phyloP scores from a whole-genome alignment of 257 asterid species.

The Linderniella brevidens region DNA sequence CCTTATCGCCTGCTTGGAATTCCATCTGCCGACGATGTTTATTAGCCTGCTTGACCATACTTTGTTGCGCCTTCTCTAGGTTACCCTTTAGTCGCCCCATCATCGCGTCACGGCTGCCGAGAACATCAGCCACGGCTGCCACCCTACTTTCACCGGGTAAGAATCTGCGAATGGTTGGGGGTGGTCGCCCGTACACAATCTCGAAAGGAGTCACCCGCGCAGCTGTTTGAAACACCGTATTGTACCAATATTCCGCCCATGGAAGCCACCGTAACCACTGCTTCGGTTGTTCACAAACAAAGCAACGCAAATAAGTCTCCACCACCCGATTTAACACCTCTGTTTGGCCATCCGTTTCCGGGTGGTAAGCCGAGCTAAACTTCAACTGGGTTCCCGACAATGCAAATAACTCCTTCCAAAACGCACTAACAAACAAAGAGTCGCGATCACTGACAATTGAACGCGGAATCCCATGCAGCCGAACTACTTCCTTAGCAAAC shows the following conservation, averaged over 20 bases:
- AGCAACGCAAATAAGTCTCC: neutral
- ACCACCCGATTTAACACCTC: neutral
- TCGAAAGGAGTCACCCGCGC: neutral
- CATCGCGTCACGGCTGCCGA: neutral
- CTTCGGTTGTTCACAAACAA: neutral
- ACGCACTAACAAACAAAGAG: neutral
- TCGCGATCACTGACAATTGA: neutral
- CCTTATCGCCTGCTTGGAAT: neutral
- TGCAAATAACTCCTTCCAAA: neutral
- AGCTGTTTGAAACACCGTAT: neutral
- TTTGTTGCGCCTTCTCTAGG: neutral
- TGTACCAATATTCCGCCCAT: constrained; percentile 1
- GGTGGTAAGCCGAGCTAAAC: neutral
- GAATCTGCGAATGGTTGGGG: neutral
- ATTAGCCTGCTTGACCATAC: no score
- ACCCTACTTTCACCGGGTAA: neutral
- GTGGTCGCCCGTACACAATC: neutral
- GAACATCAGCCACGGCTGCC: neutral
- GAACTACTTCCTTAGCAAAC: neutral
- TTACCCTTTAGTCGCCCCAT: neutral
- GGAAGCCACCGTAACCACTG: neutral
- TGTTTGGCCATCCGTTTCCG: neutral
- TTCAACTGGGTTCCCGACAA: constrained; percentile 2
- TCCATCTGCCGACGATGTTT: no score
- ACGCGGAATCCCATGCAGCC: neutral